Conservation (phyloP, 2,329 filamentous ascomycete genomes). For the Colletotrichum tabaci region DNA sequence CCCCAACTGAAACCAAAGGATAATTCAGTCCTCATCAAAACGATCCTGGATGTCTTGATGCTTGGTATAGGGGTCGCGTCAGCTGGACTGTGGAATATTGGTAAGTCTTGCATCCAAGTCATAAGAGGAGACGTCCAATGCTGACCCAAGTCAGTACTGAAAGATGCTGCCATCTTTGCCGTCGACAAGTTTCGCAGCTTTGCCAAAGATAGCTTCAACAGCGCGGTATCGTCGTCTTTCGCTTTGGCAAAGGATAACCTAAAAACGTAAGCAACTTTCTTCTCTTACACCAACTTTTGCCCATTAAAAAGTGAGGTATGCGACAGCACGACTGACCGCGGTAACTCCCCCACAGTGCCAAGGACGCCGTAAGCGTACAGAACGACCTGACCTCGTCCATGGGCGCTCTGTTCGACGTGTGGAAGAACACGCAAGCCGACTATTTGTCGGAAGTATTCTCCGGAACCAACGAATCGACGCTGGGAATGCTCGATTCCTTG, state of each 20-base stretch:
- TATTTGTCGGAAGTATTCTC: constrained; percentile 19
- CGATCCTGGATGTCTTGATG: background rate
- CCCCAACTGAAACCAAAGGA: constrained; percentile 9
- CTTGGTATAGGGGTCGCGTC: constrained; percentile 18
- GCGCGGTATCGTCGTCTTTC: background rate
- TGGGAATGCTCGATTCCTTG: constrained; percentile 8
- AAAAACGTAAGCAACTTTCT: background rate
- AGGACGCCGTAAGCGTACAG: constrained; percentile 5
- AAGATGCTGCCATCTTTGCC: constrained; percentile 17
- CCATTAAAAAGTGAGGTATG: too few species aligned
- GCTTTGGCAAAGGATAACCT: constrained; percentile 13
- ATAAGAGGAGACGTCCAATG: too few species aligned
- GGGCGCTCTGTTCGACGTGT: constrained; percentile 19
- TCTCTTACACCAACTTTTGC: too few species aligned
- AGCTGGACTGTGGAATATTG: constrained; percentile 22
- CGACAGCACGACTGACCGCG: too few species aligned
- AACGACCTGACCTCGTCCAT: constrained; percentile 12
- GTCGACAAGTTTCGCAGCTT: background rate
- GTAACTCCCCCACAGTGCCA: background rate
- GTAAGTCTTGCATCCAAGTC: background rate
- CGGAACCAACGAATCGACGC: background rate
- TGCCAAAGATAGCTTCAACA: constrained; percentile 21
- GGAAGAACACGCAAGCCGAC: constrained; percentile 26
- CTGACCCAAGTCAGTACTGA: background rate
- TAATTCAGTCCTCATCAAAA: background rate